A percentile compares a stretch with the other conserved stretches of the same genome.
Conservation (phyloP, 2,329 filamentous ascomycete genomes). For the Fusarium nelsonii region DNA sequence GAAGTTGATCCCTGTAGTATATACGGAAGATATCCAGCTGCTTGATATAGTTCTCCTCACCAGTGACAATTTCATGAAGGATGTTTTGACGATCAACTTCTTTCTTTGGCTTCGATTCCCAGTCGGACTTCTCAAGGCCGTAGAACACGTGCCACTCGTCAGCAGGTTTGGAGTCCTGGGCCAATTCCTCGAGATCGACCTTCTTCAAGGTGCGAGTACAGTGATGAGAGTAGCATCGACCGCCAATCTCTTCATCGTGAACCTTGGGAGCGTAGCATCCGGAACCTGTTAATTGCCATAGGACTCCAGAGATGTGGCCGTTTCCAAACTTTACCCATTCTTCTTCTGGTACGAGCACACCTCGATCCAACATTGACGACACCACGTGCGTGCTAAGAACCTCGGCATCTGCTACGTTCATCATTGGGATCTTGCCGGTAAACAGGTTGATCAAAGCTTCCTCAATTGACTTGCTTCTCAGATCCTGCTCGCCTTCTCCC, state of each 20-base stretch:
- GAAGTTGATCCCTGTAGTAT: slow-evolving; percentile 86
- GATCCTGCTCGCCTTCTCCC: slow-evolving; percentile 89
- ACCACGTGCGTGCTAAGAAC: slow-evolving; percentile 83
- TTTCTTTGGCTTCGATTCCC: slow-evolving; percentile 80
- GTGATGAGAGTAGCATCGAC: slow-evolving; percentile 92
- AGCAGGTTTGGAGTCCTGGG: slow-evolving; percentile 73
- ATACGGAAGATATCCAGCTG: slow-evolving; percentile 87
- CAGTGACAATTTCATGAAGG: slow-evolving; percentile 93
- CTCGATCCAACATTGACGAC: slow-evolving; percentile 80
- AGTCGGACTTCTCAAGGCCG: slow-evolving; percentile 80
- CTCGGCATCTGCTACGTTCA: slow-evolving; percentile 98
- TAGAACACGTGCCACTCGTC: slow-evolving; percentile 94
- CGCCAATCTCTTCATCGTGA: slow-evolving; percentile 76
- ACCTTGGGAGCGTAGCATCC: slow-evolving; percentile 92
- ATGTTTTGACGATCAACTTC: slow-evolving; percentile 95
- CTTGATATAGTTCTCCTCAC: slow-evolving; percentile 91
- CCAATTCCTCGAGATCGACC: slow-evolving; percentile 83
- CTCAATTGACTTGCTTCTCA: slow-evolving; percentile 85
- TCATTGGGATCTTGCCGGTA: slow-evolving; percentile 94
- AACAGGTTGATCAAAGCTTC: slow-evolving; percentile 91
- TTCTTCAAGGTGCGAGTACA: slow-evolving; percentile 96
- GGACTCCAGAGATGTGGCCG: slow-evolving; percentile 84
- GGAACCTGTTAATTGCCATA: slow-evolving; percentile 91
- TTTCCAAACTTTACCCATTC: slow-evolving; percentile 97
- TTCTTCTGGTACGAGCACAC: slow-evolving; percentile 86